These are phyloP conservation scores for Gossypium gossypioides DNA, from an alignment of 441 rosid species.

Conservation along the genomic window DNA sequence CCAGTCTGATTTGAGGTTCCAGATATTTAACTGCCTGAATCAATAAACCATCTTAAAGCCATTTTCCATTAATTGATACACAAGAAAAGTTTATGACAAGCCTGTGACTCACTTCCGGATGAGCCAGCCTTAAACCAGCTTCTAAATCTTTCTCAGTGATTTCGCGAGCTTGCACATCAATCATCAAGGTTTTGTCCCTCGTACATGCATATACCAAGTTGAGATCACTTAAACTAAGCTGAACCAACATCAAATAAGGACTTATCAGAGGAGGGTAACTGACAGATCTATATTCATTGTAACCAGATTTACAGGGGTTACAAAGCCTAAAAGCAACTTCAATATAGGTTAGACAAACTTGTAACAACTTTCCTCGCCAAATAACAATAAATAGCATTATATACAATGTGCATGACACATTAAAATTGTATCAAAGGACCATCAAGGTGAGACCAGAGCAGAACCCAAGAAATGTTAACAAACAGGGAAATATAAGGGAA, in stretches of 20 bases:
- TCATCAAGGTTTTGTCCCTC: slow-evolving; percentile 86
- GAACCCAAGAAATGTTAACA: background rate
- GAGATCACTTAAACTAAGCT: slow-evolving; percentile 87
- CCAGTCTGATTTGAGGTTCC: slow-evolving; percentile 82
- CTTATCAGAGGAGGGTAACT: slow-evolving; percentile 12
- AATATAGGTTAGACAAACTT: background rate
- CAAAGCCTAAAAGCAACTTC: slow-evolving; percentile 5
- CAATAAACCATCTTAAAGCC: slow-evolving; percentile 15
- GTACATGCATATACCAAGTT: slow-evolving; percentile 93
- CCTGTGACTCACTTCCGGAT: slow-evolving; percentile 61
- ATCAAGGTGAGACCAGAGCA: background rate
- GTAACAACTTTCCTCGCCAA: background rate
- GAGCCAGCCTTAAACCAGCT: slow-evolving; percentile 85
- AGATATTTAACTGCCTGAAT: slow-evolving; percentile 76
- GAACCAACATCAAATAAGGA: slow-evolving; percentile 25
- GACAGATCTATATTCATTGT: background rate
- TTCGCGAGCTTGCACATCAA: slow-evolving; percentile 85
- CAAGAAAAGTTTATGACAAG: background rate
- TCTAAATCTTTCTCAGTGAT: slow-evolving; percentile 81
- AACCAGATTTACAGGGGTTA: background rate
- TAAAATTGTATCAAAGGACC: background rate
- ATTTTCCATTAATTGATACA: background rate
- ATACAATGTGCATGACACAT: background rate
- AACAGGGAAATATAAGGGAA: background rate
- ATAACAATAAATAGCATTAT: background rate